Base-by-base conservation (phyloP, 1,139 yeast genomes). In the Yamadazyma diddensiae region DNA sequence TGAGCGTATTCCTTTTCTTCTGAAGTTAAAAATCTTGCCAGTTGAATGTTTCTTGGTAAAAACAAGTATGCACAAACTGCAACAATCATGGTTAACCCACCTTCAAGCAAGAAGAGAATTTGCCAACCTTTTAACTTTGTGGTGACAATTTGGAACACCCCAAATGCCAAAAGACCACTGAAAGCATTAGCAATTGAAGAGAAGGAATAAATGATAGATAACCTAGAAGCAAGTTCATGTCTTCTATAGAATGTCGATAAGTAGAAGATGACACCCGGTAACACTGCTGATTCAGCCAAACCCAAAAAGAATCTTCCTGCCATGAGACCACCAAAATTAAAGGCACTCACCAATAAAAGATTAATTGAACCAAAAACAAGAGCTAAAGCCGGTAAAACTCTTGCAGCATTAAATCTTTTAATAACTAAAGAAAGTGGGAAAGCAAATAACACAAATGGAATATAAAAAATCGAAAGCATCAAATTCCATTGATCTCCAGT, bases 61-160 rank as follows among this genome's bases (percentile, higher is more conserved):
- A 44, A 43, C 5, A 46, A 69, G 37, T 58, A 70, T 1, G 81
- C 64, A 18, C 56, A 43, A 15, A 77, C 35, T 1, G 87, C 86
- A 46, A 81, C 63, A 1, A 54, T 24, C 4, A 80, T 52, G 1
- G 87, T 79, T 31, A 78, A 49, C 3, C 69, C 37, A 2, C 88
- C 88, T 49, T 81, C 88, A 29, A 82, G 56, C 11, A 82, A 46
- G 47, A 82, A 82, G 15, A 82, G 55, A 76, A 80, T 80, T 42
- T 70, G 64, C 84, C 85, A 79, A 5, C 84, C 84, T 22, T 49
- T 46, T 31, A 59, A 49, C 9, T 50, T 33, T 15, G 34, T 33
- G 40, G 29, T 39, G 50, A 43, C 41, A 31, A 35, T 39, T 45
- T 37, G 55, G 40, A 39, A 58, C 43, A 26, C 46, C 2, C 59